Evolutionary conservation across 1,284 basidiomycete genomes (phyloP), one percentile per base, ranked within the genome.

Genomic region (Meripilus lineatus): DNA sequence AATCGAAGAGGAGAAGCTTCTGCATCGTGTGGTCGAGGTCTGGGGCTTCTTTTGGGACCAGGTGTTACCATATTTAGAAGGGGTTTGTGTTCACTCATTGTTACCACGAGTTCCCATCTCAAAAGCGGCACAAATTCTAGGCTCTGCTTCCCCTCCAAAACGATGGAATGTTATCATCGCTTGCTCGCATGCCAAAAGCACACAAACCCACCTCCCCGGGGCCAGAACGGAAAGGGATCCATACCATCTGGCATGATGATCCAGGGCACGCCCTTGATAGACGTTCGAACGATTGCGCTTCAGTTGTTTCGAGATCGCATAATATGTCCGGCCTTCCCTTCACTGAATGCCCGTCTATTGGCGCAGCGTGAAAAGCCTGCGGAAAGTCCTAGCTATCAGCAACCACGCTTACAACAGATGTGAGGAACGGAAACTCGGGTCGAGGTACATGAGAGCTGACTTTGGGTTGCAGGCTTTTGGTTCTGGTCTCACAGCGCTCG

Each of bases 21-120:
- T 94, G 14, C 70, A 71, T 1, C 75, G 89, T 7, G 72, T 95
- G 8, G 89, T 92, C 1, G 91, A 95, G 53, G 74, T 89, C 13
- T 98, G 94, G 94, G 79, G 76, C 5, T 94, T 95, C 70, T 97
- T 96, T 68, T 96, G 92, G 84, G 87, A 89, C 51, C 85, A 91
- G 50, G 83, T 97, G 17, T 68, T 98, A 1, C 92, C 93, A 1
- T 94, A 93, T 59, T 70, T 93, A 32, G 89, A 93, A 72, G 87
- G 86, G 42, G 88, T 89, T 56, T 58, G 81, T 71, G 14, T 46
- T 32, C 17, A 32, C 32, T 1, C 22, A 30, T n/a, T 30, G 28
- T 30, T 30, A 10, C 28, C n/a, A 10, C 28, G 8, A 8, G 10
- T 10, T 30, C 10, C 28, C 11, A 14, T 37, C 17, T 5, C 18